These are phyloP conservation scores for Mortierella sp. DNA, from an alignment of 371 early-diverging fungal species.

Conservation along the genomic window DNA sequence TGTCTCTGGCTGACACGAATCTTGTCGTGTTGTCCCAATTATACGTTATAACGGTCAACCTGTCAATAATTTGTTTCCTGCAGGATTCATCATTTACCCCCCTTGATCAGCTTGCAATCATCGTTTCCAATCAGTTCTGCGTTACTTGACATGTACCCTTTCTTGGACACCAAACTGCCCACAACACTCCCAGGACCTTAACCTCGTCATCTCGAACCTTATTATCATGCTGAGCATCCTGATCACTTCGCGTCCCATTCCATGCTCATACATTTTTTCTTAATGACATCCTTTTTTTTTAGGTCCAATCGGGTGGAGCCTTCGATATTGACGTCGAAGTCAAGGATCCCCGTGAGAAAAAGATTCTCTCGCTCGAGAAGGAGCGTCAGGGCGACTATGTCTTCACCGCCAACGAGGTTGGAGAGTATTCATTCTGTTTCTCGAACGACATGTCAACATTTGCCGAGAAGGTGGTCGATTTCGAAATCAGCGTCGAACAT, in stretches of 20 bases:
- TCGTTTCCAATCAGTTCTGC: no score
- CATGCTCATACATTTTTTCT: background rate
- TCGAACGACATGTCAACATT: conserved; percentile 90
- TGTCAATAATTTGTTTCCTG: no score
- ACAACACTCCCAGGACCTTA: no score
- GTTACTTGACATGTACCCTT: no score
- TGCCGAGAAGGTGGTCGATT: conserved; percentile 92
- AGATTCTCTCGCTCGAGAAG: conserved; percentile 77
- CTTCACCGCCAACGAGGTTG: conserved; percentile 82
- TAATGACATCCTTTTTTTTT: conserved; percentile 1
- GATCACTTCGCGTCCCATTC: no score
- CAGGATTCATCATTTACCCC: no score
- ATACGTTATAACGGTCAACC: no score
- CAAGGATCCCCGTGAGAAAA: conserved; percentile 72
- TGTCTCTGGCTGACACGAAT: background rate
- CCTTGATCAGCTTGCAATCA: no score
- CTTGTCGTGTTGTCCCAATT: background rate
- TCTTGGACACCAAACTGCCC: no score
- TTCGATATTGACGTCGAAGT: conserved; percentile 94
- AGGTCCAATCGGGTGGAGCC: conserved; percentile 93
- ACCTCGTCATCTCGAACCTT: no score
- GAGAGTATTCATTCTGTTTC: conserved; percentile 96
- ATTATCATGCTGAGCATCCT: no score
- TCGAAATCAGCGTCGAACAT: conserved; percentile 91
- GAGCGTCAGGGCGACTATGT: conserved; percentile 94